Conservation (phyloP, 441 rosid species). For the Erodium moschatum region DNA sequence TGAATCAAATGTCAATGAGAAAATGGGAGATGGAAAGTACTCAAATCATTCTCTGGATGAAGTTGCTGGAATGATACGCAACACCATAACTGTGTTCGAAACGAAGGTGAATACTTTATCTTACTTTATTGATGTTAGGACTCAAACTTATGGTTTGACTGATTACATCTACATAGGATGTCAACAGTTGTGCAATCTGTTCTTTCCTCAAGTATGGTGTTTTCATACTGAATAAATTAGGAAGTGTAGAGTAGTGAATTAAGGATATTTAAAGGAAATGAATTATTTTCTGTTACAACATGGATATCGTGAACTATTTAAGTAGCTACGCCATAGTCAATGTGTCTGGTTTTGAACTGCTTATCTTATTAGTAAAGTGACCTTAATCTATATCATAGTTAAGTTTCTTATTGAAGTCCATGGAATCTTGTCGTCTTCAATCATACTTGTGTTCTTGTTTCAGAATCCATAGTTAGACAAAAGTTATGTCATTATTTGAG, state of each 20-base stretch:
- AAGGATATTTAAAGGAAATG: not conserved
- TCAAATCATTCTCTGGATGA: constrained; percentile 88
- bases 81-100: constrained; percentile 78
- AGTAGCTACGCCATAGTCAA: too few relatives aligned
- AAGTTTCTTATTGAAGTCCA: not conserved
- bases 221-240: not conserved
- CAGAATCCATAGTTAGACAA: not conserved
- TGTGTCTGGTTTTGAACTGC: not conserved
- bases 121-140: not conserved
- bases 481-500: too few relatives aligned
- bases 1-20: constrained; percentile 53
- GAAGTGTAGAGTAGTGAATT: not conserved
- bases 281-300: not conserved
- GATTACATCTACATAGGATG: not conserved
- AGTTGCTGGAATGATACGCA: constrained; percentile 80
- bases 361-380: not conserved
- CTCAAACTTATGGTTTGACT: not conserved
- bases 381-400: not conserved
- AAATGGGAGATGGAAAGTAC: constrained; percentile 67
- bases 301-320: not conserved
- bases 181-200: not conserved
- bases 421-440: not conserved
- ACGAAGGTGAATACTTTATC: constrained; percentile 45
- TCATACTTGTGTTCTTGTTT: not conserved
- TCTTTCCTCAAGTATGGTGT: not conserved